phyloP scores from a whole-genome alignment of 108 stramenopile genomes.

The Nannochloropsis gaditana region DNA sequence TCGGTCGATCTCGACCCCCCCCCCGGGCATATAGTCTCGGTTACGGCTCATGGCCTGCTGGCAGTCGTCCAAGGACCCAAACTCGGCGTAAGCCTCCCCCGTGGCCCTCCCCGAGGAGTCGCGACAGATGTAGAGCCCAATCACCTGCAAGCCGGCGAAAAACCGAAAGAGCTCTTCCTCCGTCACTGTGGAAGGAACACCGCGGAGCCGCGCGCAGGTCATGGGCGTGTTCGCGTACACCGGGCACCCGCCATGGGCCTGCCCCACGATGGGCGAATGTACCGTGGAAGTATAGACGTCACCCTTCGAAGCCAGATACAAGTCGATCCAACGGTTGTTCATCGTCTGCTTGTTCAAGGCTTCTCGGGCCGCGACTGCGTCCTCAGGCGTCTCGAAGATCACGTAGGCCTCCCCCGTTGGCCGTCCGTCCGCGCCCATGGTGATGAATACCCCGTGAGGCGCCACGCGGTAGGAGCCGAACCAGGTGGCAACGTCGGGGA shows the following conservation, averaged over 20 bases:
- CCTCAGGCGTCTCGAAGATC: constrained; percentile 32
- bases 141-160: constrained; percentile 39
- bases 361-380: constrained; percentile 35
- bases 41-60: constrained; percentile 37
- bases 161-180: constrained; percentile 44
- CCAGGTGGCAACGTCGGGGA: background rate
- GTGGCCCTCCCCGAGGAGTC: constrained; percentile 33
- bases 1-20: constrained; percentile 31
- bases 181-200: constrained; percentile 29
- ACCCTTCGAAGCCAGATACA: constrained; percentile 39
- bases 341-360: constrained; percentile 47
- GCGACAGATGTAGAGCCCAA: constrained; percentile 46
- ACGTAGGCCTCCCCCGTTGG: constrained; percentile 48
- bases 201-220: constrained; percentile 3
- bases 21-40: constrained; percentile 35
- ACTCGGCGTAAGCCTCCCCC: constrained; percentile 44
- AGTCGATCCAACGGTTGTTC: constrained; percentile 41
- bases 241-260: constrained; percentile 28
- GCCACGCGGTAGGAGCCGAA: constrained; percentile 30
- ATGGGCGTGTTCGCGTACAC: background rate
- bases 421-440: constrained; percentile 37
- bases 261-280: constrained; percentile 30
- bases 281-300: constrained; percentile 44
- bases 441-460: constrained; percentile 34
- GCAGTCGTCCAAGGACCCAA: constrained; percentile 40